A percentile compares a stretch with the other conserved stretches of the same genome.
phyloP scores from a whole-genome alignment of 208 protist species.

The Angomonas ambiguus region DNA sequence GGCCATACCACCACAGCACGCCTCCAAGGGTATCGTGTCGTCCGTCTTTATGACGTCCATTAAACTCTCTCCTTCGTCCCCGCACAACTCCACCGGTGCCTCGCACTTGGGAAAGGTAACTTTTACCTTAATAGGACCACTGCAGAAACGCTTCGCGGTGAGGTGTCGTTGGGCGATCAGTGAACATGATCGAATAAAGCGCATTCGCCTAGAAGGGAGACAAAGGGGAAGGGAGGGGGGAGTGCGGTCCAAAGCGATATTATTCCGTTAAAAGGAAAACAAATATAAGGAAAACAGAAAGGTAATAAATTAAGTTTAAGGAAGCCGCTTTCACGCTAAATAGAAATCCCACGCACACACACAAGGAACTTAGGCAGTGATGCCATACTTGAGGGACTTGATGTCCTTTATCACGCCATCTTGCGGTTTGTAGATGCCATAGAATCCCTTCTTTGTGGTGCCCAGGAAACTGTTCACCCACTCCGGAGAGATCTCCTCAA shows the following conservation, averaged over 20 bases:
- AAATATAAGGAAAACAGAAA: too few relatives aligned
- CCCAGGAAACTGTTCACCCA: slow-evolving; percentile 13
- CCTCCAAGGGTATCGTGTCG: slow-evolving; percentile 42
- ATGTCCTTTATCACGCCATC: background rate
- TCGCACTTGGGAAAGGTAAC: background rate
- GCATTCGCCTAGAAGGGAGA: background rate
- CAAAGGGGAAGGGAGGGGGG: background rate
- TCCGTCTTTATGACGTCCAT: slow-evolving; percentile 84
- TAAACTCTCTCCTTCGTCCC: slow-evolving; percentile 54
- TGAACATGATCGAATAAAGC: background rate
- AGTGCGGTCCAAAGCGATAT: background rate
- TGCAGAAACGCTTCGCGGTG: background rate
- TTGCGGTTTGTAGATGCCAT: slow-evolving; percentile 10
- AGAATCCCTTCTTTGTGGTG: slow-evolving; percentile 20
- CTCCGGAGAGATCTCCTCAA: slow-evolving; percentile 19
- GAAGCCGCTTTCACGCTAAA: too few relatives aligned
- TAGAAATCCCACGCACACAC: too few relatives aligned
- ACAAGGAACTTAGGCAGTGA: background rate
- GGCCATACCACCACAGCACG: slow-evolving; percentile 84
- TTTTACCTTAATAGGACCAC: background rate
- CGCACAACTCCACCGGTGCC: background rate
- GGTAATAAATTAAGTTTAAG: too few relatives aligned
- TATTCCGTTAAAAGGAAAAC: too few relatives aligned
- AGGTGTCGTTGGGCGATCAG: background rate
- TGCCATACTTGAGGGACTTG: background rate